Percentiles rank a stretch among this genome's conserved stretches.
phyloP scores from a whole-genome alignment of 2,329 filamentous ascomycete species.

The Exophiala xenobiotica region DNA sequence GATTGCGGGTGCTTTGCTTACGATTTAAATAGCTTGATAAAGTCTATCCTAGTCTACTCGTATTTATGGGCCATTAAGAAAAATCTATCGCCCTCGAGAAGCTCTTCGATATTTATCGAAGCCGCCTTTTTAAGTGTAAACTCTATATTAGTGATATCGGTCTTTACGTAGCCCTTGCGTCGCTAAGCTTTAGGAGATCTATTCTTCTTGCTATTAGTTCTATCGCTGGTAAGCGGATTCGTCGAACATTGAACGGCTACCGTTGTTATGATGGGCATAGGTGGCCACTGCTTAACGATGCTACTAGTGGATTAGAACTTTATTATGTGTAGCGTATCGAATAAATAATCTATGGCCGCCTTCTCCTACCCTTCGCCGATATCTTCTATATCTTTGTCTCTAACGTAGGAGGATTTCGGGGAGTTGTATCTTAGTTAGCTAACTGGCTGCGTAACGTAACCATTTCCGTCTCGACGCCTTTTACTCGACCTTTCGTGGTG shows the following conservation, averaged over 20 bases:
- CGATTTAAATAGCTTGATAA: background rate
- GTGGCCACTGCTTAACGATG: slow-evolving; percentile 15
- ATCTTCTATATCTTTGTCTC: slow-evolving; percentile 34
- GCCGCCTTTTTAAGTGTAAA: slow-evolving; percentile 20
- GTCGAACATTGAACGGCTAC: slow-evolving; percentile 10
- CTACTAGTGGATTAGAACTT: slow-evolving; percentile 1
- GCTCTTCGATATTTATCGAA: slow-evolving; percentile 21
- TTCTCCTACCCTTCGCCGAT: slow-evolving; percentile 31
- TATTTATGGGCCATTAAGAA: slow-evolving; percentile 29
- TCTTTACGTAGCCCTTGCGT: slow-evolving; percentile 28
- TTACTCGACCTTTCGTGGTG: slow-evolving; percentile 21
- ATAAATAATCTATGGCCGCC: slow-evolving; percentile 27
- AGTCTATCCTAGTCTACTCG: slow-evolving; percentile 24
- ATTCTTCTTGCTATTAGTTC: slow-evolving; percentile 29
- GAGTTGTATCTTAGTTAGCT: slow-evolving; percentile 27
- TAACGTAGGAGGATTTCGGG: slow-evolving; percentile 31
- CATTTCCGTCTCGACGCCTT: background rate
- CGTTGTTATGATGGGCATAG: slow-evolving; percentile 24
- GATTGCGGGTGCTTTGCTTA: background rate
- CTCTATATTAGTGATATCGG: slow-evolving; percentile 25
- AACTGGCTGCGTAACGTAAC: slow-evolving; percentile 27
- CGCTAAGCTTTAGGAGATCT: slow-evolving; percentile 26
- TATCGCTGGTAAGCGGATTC: slow-evolving; percentile 16
- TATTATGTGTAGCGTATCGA: slow-evolving; percentile 8
- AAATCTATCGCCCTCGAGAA: slow-evolving; percentile 30